A percentile compares a stretch with the other conserved stretches of the same genome.
phyloP scores from a whole-genome alignment of 345 rosid species.

The Dovyalis caffra region DNA sequence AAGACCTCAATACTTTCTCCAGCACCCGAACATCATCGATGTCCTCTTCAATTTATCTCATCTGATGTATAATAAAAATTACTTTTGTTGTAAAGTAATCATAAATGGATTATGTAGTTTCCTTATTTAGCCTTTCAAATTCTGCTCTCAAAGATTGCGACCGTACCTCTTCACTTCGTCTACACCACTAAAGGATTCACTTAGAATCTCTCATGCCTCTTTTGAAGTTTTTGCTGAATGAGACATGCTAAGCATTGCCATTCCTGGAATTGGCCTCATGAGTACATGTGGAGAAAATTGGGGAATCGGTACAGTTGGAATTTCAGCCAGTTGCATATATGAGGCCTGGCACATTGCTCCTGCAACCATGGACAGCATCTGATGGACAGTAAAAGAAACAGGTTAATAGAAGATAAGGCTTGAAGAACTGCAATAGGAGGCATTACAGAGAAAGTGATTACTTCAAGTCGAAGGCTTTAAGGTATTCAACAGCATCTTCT shows the following conservation, averaged over 20 bases:
- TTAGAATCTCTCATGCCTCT: too few relatives aligned
- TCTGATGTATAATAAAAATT: too few relatives aligned
- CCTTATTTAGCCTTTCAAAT: too few relatives aligned
- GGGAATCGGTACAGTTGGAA: background rate
- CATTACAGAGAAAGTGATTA: background rate
- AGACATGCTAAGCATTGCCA: background rate
- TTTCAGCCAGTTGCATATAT: background rate
- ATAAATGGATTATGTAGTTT: too few relatives aligned
- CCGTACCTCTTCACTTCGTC: too few relatives aligned
- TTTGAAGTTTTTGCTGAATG: background rate
- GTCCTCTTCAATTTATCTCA: too few relatives aligned
- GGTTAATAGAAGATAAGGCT: background rate
- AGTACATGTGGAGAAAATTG: background rate
- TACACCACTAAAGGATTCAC: too few relatives aligned
- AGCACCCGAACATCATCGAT: too few relatives aligned
- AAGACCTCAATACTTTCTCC: too few relatives aligned
- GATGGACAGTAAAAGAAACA: background rate
- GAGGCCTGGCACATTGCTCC: background rate
- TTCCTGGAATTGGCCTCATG: background rate
- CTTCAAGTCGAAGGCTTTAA: background rate
- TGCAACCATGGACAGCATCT: background rate
- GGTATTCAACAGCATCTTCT: background rate
- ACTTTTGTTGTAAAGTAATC: too few relatives aligned
- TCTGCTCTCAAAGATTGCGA: too few relatives aligned
- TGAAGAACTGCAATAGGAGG: slow-evolving; percentile 1